phyloP scores from a whole-genome alignment of 2,329 filamentous ascomycete genomes.

The Colletotrichum horii region DNA sequence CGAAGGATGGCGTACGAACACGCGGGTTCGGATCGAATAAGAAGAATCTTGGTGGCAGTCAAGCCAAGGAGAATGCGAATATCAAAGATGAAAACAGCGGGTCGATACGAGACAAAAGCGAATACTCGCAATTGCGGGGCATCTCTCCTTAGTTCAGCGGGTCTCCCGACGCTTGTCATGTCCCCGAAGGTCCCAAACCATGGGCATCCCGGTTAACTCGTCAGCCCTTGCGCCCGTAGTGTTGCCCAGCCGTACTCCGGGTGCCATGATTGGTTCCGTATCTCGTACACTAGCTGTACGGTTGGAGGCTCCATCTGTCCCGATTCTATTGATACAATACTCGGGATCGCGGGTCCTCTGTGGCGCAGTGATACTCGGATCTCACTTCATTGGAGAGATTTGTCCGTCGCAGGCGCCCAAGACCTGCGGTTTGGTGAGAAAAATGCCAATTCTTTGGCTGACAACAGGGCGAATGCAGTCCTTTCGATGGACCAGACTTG shows the following conservation, averaged over 20 bases:
- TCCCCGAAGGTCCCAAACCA: not conserved
- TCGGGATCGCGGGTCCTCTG: not conserved
- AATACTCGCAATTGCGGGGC: slow-evolving; percentile 14
- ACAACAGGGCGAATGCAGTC: not conserved
- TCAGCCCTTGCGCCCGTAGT: not conserved
- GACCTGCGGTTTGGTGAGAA: not conserved
- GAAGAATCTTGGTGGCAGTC: not conserved
- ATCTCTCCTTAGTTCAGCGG: not conserved
- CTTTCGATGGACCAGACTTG: not conserved
- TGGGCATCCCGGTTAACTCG: not conserved
- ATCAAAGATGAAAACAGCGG: not conserved
- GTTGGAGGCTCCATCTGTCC: not conserved
- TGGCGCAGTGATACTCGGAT: slow-evolving; percentile 6
- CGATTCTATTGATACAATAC: not conserved
- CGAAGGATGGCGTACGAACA: not conserved
- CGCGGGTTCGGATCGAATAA: slow-evolving; percentile 4
- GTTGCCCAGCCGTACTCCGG: not conserved
- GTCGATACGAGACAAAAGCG: not conserved
- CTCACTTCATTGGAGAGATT: not conserved
- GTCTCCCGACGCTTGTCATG: not conserved
- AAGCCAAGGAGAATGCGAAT: not conserved
- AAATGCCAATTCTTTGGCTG: not conserved
- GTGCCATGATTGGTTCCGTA: not conserved
- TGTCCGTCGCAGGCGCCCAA: not conserved
- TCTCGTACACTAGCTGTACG: not conserved